A percentile compares a stretch with the other conserved stretches of the same genome.
Conservation (phyloP, 257 asterid species). For the Capsicum pubescens region DNA sequence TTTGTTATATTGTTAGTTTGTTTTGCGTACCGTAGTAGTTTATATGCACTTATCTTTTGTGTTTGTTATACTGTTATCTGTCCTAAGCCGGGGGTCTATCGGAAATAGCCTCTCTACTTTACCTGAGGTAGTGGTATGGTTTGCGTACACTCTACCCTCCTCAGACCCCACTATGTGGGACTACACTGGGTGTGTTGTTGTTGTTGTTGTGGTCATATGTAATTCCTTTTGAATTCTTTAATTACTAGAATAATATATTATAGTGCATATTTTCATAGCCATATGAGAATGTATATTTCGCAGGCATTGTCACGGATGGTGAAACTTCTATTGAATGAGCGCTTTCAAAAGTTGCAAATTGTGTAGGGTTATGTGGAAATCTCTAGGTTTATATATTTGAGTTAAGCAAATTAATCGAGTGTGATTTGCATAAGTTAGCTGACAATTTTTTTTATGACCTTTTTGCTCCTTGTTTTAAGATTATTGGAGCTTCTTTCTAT, state of each 20-base stretch:
- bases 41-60: too few species aligned
- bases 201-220: not conserved
- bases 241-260: not conserved
- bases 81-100: too few species aligned
- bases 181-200: too few species aligned
- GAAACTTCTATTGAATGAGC: not conserved
- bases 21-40: too few species aligned
- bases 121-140: too few species aligned
- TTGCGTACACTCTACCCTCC: too few species aligned
- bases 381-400: slow-evolving; percentile 9
- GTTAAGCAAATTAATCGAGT: slow-evolving; percentile 14
- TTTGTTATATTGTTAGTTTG: too few species aligned
- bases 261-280: slow-evolving; percentile 15
- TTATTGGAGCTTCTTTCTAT: not conserved
- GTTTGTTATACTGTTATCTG: too few species aligned
- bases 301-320: slow-evolving; percentile 12
- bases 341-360: not conserved
- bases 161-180: too few species aligned
- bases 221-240: slow-evolving; percentile 12
- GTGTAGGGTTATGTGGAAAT: not conserved
- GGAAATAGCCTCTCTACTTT: too few species aligned
- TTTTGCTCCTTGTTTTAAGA: slow-evolving; percentile 3
- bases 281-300: not conserved
- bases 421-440: slow-evolving; percentile 7
- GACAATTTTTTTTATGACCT: not conserved